Evolutionary conservation across 1,284 basidiomycete genomes (phyloP).

Genomic region (Cystobasidium slooffiae): DNA sequence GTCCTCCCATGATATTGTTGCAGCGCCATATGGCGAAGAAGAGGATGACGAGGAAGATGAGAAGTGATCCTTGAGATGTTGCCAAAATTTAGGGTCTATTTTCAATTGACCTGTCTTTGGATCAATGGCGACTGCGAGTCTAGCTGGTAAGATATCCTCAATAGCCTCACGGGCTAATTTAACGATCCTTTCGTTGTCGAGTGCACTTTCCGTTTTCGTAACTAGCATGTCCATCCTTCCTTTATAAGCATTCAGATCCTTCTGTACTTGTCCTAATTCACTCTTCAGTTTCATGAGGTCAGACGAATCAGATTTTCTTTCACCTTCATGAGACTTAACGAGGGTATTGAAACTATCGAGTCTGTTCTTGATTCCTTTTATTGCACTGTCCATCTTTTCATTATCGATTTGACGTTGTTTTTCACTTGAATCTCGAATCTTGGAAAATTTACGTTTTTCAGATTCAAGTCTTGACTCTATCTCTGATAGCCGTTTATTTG

Average conservation of each 20-base stretch:
- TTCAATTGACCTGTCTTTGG: slow-evolving; percentile 55
- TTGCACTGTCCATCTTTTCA: slow-evolving; percentile 25
- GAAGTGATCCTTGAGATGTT: slow-evolving; percentile 59
- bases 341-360: slow-evolving; percentile 65
- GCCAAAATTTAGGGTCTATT: slow-evolving; percentile 61
- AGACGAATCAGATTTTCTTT: slow-evolving; percentile 32
- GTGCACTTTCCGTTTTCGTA: slow-evolving; percentile 60
- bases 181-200: slow-evolving; percentile 50
- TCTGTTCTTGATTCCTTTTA: slow-evolving; percentile 55
- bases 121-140: slow-evolving; percentile 58
- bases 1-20: slow-evolving; percentile 48
- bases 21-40: too few relatives aligned
- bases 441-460: slow-evolving; percentile 38
- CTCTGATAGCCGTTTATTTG: slow-evolving; percentile 52
- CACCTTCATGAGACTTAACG: slow-evolving; percentile 51
- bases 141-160: slow-evolving; percentile 57
- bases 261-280: slow-evolving; percentile 40
- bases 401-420: slow-evolving; percentile 13
- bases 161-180: slow-evolving; percentile 55
- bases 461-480: slow-evolving; percentile 52
- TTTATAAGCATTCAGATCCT: slow-evolving; percentile 60
- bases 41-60: slow-evolving; percentile 46
- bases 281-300: neutral
- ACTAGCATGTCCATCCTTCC: slow-evolving; percentile 69
- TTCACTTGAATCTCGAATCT: slow-evolving; percentile 18